Conservation (phyloP, 225 moss, liverwort and hornwort species). For the Antitrichia curtipendula region DNA sequence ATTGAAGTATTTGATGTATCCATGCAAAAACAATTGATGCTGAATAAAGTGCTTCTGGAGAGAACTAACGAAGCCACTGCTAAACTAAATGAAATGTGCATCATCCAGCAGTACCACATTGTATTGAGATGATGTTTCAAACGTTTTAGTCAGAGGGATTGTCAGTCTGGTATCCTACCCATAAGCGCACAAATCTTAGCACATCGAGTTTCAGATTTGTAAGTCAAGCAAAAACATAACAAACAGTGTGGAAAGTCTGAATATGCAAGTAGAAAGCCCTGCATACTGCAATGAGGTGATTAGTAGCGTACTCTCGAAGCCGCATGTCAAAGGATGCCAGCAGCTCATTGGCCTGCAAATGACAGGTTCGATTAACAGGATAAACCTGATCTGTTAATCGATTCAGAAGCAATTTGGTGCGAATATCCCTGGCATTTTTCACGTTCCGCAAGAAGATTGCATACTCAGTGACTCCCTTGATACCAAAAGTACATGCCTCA, state of each 20-base stretch:
- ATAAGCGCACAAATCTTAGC: neutral
- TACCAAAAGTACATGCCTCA: conserved; percentile 62
- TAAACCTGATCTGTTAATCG: no score
- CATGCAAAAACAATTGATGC: neutral
- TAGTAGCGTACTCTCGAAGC: conserved; percentile 64
- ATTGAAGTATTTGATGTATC: neutral
- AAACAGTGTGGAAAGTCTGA: neutral
- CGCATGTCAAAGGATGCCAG: conserved; percentile 68
- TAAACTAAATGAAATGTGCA: neutral
- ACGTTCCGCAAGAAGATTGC: conserved; percentile 66
- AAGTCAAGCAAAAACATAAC: neutral
- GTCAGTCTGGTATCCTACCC: neutral
- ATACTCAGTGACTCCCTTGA: conserved; percentile 50
- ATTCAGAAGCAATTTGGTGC: conserved; percentile 69
- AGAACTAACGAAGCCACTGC: neutral
- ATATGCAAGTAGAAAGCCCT: conserved; percentile 1
- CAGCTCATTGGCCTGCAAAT: conserved; percentile 55
- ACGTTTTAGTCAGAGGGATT: neutral
- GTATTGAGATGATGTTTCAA: neutral
- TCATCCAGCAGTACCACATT: neutral
- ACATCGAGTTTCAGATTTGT: neutral
- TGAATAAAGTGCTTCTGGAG: neutral
- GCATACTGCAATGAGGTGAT: conserved; percentile 41
- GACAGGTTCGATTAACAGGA: neutral
- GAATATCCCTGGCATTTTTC: conserved; percentile 58